Evolutionary conservation across 202 grass and related monocot genomes (phyloP).

Genomic region (Bolboschoenoplectus hybrid): DNA sequence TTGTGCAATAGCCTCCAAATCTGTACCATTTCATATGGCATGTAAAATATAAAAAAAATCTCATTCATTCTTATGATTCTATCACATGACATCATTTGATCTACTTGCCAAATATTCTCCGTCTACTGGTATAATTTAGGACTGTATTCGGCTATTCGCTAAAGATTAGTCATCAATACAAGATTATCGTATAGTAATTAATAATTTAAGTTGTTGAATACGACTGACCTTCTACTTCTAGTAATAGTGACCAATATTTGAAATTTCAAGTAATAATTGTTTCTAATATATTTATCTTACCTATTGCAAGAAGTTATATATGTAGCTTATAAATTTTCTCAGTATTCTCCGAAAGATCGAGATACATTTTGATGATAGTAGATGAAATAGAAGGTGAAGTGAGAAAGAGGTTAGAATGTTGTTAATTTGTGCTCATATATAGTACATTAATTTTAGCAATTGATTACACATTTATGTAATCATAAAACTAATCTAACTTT

Average conservation of each 20-base stretch:
- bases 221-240: not conserved
- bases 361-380: not conserved
- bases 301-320: not conserved
- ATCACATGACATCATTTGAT: slow-evolving; percentile 21
- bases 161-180: slow-evolving; percentile 17
- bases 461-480: not conserved
- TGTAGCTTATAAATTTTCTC: not conserved
- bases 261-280: slow-evolving; percentile 7
- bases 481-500: not conserved
- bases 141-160: slow-evolving; percentile 5
- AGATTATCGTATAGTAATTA: not conserved
- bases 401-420: slow-evolving; percentile 3
- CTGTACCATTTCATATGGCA: slow-evolving; percentile 9
- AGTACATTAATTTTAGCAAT: not conserved
- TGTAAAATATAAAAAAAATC: not conserved
- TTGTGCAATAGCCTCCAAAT: not conserved
- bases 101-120: slow-evolving; percentile 24
- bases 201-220: not conserved
- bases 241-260: not conserved
- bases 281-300: not conserved
- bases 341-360: not conserved
- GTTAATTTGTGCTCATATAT: not conserved
- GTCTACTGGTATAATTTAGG: slow-evolving; percentile 32
- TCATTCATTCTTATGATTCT: slow-evolving; percentile 21
- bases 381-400: not conserved